Evolutionary conservation across 163 green algal species (phyloP).

Genomic region (Chloromonas sp.): DNA sequence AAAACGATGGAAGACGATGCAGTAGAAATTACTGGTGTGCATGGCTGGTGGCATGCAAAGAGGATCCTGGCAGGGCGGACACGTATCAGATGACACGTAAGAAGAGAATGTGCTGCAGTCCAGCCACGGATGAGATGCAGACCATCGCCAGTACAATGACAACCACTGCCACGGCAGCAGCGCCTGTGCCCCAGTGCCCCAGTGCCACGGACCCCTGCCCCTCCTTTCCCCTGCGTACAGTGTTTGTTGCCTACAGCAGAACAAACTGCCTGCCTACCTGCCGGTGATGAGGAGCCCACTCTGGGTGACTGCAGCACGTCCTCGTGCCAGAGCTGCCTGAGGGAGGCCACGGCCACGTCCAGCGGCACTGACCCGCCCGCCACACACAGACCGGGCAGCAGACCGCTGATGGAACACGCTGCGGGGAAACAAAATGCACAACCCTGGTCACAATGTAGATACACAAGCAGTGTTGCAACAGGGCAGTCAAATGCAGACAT

Average conservation of each 20-base stretch:
- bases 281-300: not conserved
- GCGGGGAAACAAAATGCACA: too few species aligned
- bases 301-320: constrained; percentile 14
- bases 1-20: not conserved
- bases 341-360: not conserved
- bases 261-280: not conserved
- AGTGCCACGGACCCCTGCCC: too few species aligned
- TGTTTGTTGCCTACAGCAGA: too few species aligned
- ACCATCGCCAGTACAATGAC: not conserved
- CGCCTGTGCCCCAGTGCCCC: too few species aligned
- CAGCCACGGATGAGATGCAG: too few species aligned
- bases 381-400: constrained; percentile 3
- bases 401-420: not conserved
- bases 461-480: not conserved
- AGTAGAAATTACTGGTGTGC: too few species aligned
- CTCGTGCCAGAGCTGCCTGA: constrained; percentile 10
- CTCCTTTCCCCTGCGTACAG: too few species aligned
- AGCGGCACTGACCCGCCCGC: not conserved
- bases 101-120: too few species aligned
- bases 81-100: too few species aligned
- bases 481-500: not conserved
- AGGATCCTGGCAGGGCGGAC: too few species aligned
- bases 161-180: not conserved
- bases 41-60: too few species aligned
- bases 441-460: not conserved